Base-by-base conservation (phyloP, 225 moss, liverwort and hornwort species). In the Pseudoscleropodium purum region DNA sequence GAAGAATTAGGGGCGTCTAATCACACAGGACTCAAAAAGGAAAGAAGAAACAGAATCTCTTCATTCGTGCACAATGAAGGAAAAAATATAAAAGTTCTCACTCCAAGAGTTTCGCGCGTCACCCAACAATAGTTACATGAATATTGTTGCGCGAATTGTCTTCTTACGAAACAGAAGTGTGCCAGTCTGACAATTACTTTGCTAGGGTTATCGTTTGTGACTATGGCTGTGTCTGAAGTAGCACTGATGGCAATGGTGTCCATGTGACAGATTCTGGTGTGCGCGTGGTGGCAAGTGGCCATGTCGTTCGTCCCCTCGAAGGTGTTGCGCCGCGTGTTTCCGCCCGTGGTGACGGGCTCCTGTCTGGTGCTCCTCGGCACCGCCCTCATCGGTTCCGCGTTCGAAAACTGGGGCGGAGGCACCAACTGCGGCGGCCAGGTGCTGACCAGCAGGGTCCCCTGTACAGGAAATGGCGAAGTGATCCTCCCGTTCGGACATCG, bases 331-430 rank as follows among this genome's bases (percentile, higher is more conserved):
- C 96, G 95, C 65, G 82, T 99, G 39, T 99, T 99, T 84, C 99
- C 99, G 34, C 99, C 99, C 8, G 95, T 99, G 17, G 99, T 99
- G 84, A 99, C 99, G 37, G 99, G 99, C 26, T 65, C 96, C 29
- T 94, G 94, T n/a, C 93, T 99, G 19, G 94, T 99, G 74, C 95
- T 99, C 12, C 94, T 99, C 10, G 99, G 99, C 79, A 94, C 94
- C 13, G 76, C 95, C 8, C 91, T 99, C 79, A 72, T 99, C 54
- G 92, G 93, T 20, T 90, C 94, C 37, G 99, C 95, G 63, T 95
- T 99, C 90, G 62, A 93, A 77, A 91, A 96, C 45, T 99, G 97
- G 99, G 99, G 99, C 41, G 99, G 97, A 47, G 99, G 99, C 56
- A 72, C 59, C 56, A 83, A 73, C 74, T 99, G 99, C 80, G 96